Evolutionary conservation across 2,329 filamentous ascomycete species (phyloP), one percentile per base, ranked within the genome.

Genomic region (Sporothrix schenckii): DNA sequence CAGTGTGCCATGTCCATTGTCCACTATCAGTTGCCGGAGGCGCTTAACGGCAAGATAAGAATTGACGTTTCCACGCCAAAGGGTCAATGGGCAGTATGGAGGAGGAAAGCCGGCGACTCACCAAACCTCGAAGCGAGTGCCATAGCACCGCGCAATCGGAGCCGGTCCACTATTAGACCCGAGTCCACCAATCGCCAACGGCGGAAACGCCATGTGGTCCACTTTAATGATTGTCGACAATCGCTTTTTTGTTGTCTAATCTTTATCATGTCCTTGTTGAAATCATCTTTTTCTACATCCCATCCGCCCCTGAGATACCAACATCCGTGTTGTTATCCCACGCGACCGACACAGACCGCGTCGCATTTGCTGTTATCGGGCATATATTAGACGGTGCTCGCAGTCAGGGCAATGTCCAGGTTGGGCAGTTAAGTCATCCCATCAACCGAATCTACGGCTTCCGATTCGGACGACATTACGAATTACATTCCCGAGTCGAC

Each of bases 11-110:
- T n/a, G 4, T 6, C n/a, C 44, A 44, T 21, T 50, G 47, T 16
- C 63, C 44, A 6, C 27, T 66, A 53, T 66, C 47, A 66, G 63
- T 66, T 53, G 63, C 47, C 47, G 63, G 63, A 21, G 27, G 13
- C 47, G 63, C 27, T n/a, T 47, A n/a, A 66, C 47, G 47, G 60
- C 63, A 66, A 39, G 47, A 39, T 52, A 66, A 30, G 5, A 24
- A 16, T 49, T 0, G 27, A 13, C 34, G 7, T 24, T 3, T 21
- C 60, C 13, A 47, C 14, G 16, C 21, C 58, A 19, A 19, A 63
- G 41, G 47, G 19, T 27, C 27, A 34, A 41, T 34, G 54, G 13
- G 39, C 27, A 7, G 21, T 6, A 34, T 34, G 30, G 30, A 27
- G 27, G 27, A 27, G 30, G 3, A 3, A 34, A 34, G 34, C 34